phyloP scores from a whole-genome alignment of 1,139 yeast genomes.

The Blastobotrys ciferrii region DNA sequence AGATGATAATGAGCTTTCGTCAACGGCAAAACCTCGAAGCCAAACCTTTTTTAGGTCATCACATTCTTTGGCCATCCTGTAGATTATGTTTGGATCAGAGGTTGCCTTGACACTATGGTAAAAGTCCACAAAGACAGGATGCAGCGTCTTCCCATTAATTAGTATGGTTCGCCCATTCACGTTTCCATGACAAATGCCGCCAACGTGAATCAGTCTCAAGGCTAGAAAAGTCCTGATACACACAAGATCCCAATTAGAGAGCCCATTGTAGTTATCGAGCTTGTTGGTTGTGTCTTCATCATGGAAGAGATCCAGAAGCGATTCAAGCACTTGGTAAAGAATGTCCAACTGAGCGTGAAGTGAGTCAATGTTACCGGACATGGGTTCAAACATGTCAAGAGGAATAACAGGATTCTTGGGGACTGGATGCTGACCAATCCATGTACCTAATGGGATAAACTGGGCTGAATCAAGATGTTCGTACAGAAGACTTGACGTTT shows the following conservation, averaged over 20 bases:
- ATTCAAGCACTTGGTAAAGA: neutral
- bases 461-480: neutral
- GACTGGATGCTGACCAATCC: neutral
- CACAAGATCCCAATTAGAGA: neutral
- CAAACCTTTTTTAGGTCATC: neutral
- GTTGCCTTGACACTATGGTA: neutral
- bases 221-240: neutral
- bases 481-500: neutral
- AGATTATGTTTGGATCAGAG: neutral
- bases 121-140: neutral
- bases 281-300: too few species aligned
- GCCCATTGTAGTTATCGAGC: neutral
- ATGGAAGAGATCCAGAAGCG: neutral
- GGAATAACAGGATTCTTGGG: neutral
- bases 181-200: slow-evolving; percentile 5
- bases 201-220: neutral
- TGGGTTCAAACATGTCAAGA: slow-evolving; percentile 1
- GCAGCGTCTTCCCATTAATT: neutral
- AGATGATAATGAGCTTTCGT: neutral
- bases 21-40: neutral
- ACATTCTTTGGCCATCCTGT: neutral
- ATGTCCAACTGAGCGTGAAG: neutral
- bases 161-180: neutral
- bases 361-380: neutral
- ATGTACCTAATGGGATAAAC: neutral